These are phyloP conservation scores for Mallotus japonicus DNA, from an alignment of 441 rosid genomes.

Conservation along the genomic window DNA sequence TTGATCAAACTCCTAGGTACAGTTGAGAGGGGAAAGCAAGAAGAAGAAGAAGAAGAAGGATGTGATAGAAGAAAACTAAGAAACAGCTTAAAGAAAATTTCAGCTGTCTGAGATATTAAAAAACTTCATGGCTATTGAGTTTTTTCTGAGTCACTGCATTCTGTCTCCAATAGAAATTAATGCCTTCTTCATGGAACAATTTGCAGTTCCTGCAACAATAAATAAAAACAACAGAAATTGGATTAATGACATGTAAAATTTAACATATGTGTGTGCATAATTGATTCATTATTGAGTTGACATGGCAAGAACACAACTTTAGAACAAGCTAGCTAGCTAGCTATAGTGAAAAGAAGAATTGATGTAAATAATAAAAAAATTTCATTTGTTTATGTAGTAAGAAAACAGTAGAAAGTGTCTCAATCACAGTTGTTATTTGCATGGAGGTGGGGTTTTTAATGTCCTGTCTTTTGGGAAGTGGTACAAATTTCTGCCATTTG, in stretches of 20 bases:
- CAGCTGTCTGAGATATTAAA: conserved; percentile 10
- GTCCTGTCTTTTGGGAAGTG: conserved; percentile 10
- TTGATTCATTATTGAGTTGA: background rate
- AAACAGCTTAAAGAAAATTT: conserved; percentile 12
- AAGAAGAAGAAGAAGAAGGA: background rate
- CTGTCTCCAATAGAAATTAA: conserved; percentile 6
- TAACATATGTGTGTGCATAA: too few relatives aligned
- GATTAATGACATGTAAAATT: background rate
- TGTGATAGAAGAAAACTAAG: background rate
- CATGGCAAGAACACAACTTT: background rate
- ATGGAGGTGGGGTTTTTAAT: conserved; percentile 3
- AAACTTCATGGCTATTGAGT: background rate
- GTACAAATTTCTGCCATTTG: conserved; percentile 14
- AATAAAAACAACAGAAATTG: background rate
- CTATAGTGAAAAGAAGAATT: too few relatives aligned
- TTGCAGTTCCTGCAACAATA: background rate
- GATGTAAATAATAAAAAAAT: too few relatives aligned
- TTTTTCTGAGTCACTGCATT: background rate
- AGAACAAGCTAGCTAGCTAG: background rate
- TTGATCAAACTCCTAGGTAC: conserved; percentile 16
- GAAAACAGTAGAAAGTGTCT: conserved; percentile 11
- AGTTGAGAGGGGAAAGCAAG: conserved; percentile 8
- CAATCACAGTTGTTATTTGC: conserved; percentile 11
- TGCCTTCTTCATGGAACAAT: background rate
- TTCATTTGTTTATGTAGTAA: background rate